These are phyloP conservation scores for Sporothrix variecibatus DNA, from an alignment of 2,329 filamentous ascomycete species.

Conservation along the genomic window DNA sequence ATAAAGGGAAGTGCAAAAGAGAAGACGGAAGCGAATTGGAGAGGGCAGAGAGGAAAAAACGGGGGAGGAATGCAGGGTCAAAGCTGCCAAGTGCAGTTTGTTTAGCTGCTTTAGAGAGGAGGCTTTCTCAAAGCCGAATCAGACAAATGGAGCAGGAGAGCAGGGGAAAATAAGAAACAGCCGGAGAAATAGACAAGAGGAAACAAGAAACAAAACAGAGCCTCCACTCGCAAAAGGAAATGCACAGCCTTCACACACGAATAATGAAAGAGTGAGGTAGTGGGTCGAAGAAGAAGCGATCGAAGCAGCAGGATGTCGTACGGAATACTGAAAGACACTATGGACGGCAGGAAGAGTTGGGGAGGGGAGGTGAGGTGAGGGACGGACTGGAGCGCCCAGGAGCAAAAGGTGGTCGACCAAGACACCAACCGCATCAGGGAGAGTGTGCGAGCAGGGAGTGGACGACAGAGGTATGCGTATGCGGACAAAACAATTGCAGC, in stretches of 20 bases:
- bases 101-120: not conserved
- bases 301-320: not conserved
- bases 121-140: not conserved
- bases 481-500: not conserved
- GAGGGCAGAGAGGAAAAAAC: not conserved
- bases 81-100: not conserved
- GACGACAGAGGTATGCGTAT: not conserved
- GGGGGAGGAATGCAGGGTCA: not conserved
- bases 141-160: not conserved
- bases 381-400: not conserved
- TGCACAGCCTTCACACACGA: conserved; percentile 16
- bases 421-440: not conserved
- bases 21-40: not conserved
- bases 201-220: conserved; percentile 5
- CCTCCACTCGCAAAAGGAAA: not conserved
- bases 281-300: not conserved
- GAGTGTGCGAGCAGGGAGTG: not conserved
- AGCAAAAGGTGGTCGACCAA: not conserved
- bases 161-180: not conserved
- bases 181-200: not conserved
- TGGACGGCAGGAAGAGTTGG: not conserved
- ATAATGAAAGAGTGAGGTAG: not conserved
- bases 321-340: not conserved
- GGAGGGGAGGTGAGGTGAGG: not conserved
- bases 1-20: not conserved